These are phyloP conservation scores for Apiosordaria backusii DNA, from an alignment of 495 filamentous ascomycete species.

Conservation along the genomic window DNA sequence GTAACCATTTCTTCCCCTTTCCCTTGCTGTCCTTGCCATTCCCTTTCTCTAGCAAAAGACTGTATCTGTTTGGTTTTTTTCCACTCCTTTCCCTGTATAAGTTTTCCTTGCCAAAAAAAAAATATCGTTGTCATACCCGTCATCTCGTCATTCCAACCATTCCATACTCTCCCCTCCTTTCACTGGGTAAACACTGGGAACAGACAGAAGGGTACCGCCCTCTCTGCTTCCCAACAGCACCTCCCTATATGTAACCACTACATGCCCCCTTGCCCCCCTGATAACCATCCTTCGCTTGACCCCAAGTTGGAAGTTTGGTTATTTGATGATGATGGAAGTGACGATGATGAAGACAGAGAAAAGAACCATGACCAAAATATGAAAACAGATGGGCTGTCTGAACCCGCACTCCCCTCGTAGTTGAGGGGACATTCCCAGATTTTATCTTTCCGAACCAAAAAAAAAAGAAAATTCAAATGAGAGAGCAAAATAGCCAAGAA, in stretches of 20 bases:
- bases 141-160: slow-evolving; percentile 8
- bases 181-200: not conserved
- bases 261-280: not conserved
- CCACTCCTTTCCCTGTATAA: not conserved
- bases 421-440: not conserved
- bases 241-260: not conserved
- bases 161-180: not conserved
- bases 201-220: not conserved
- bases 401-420: not conserved
- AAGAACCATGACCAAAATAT: not conserved
- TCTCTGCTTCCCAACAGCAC: not conserved
- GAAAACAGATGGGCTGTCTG: not conserved
- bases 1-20: not conserved
- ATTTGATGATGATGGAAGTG: not conserved
- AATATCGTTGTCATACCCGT: slow-evolving; percentile 2
- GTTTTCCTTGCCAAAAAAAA: not conserved
- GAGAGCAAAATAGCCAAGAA: not conserved
- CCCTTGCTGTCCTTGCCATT: not conserved
- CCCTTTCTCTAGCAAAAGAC: not conserved
- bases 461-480: not conserved
- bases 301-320: not conserved
- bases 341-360: slow-evolving; percentile 2
- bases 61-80: not conserved
- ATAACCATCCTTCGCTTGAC: not conserved
- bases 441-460: slow-evolving; percentile 6